A percentile compares a stretch with the other conserved stretches of the same genome.
phyloP scores from a whole-genome alignment of 257 asterid species.

The Buddleja alternifolia region DNA sequence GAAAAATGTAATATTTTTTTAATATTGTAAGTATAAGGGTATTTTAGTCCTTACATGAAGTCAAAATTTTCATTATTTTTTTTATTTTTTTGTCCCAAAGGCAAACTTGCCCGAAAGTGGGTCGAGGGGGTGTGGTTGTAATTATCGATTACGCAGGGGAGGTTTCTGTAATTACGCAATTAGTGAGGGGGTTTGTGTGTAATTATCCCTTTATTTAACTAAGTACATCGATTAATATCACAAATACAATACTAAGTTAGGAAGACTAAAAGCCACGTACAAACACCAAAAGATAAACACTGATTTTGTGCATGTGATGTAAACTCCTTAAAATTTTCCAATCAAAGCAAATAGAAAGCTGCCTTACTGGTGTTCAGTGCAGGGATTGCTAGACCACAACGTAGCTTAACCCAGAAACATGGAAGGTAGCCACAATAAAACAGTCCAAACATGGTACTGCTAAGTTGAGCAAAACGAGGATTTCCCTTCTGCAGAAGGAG shows the following conservation, averaged over 20 bases:
- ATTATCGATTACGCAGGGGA: no score
- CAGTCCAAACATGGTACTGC: conserved; percentile 94
- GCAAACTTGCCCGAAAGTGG: no score
- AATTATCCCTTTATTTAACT: conserved; percentile 1
- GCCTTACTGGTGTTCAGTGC: conserved; percentile 80
- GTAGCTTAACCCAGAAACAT: conserved; percentile 95
- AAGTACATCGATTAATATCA: neutral
- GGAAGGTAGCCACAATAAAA: conserved; percentile 98
- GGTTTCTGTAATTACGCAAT: no score
- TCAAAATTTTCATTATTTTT: no score
- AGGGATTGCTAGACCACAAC: conserved; percentile 87
- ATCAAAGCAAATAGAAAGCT: conserved; percentile 25
- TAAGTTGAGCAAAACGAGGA: conserved; percentile 95
- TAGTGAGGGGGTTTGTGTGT: no score
- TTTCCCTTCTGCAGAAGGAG: conserved; percentile 80
- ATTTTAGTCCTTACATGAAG: no score
- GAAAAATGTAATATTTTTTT: no score
- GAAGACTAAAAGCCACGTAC: conserved; percentile 1
- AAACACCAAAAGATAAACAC: conserved; percentile 17
- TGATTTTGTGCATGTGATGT: conserved; percentile 14
- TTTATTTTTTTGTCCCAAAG: no score
- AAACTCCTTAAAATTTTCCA: conserved; percentile 19
- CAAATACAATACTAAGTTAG: neutral
- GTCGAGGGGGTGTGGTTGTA: no score
- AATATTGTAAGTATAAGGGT: no score